Evolutionary conservation across 306 rosid genomes (phyloP), one percentile per base, ranked within the genome.

Genomic region (Medicago truncatula): DNA sequence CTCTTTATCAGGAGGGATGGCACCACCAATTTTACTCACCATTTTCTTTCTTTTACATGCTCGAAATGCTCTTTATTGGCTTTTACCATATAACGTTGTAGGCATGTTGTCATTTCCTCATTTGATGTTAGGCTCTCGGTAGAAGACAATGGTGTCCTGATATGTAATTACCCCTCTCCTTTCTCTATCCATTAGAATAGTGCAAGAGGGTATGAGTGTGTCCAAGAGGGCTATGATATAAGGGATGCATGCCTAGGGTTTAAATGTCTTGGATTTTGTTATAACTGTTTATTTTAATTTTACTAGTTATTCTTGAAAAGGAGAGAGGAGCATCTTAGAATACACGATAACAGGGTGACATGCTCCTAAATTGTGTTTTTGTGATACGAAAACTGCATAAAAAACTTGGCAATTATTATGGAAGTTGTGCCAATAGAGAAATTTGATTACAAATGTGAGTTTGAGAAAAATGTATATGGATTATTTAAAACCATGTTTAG

Each of bases 81-180:
- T 10, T 59, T 25, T 14, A 59, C 18, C 40, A 14, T 9, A 12
- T 59, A 6, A 7, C 28, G 13, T 59, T 59, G 6, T 59, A 12
- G 66, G 11, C 66, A 59, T 59, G 66, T 59, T 59, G 10, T 59
- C 16, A 1, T 28, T 59, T 59, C 40, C 28, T 59, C 66, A 28
- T 28, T 59, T 8, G 11, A 4, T 6, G 17, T 25, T 13, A 25
- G 11, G 14, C 18, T 25, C 23, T 25, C 23, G 4, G 25, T 9
- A 7, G 59, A 53, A 53, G 59, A 53, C 5, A 53, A 8, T 4
- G 59, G 59, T 17, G 59, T 10, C 11, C 25, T 17, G 0, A 0
- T 53, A 53, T 16, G 1, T 16, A 16, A 53, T 53, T 7, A 17
- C 21, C 4, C 25, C 23, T 53, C 59, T 7, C 25, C 12, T 53